A percentile compares a stretch with the other conserved stretches of the same genome.
Conservation (phyloP, 257 asterid genomes). For the Jasminum sambac region DNA sequence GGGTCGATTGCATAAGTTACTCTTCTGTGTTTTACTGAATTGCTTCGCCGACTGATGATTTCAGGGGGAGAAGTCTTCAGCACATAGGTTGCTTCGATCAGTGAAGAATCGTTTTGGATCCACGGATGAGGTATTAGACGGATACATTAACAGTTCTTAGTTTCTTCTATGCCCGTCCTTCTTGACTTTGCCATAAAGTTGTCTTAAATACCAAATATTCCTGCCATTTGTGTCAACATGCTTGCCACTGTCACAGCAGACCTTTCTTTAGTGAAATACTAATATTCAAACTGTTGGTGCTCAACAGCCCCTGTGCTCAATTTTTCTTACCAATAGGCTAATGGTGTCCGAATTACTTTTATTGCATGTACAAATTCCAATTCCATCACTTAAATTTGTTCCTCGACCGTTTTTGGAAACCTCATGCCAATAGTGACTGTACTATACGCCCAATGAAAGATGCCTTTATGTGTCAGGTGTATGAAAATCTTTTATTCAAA, state of each 20-base stretch:
- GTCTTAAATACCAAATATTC: neutral
- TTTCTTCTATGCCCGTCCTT: neutral
- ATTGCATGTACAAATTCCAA: neutral
- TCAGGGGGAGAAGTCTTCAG: conserved; percentile 88
- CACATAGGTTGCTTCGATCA: conserved; percentile 85
- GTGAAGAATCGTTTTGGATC: conserved; percentile 95
- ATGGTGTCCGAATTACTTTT: neutral
- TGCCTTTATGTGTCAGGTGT: neutral
- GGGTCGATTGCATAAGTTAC: neutral
- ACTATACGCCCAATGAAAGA: neutral
- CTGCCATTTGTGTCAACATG: neutral
- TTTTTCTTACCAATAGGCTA: too few species aligned
- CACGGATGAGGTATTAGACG: conserved; percentile 81
- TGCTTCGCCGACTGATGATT: conserved; percentile 29
- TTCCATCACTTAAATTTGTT: neutral
- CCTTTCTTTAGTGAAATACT: neutral
- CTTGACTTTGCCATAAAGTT: neutral
- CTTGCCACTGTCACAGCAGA: neutral
- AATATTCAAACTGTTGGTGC: neutral
- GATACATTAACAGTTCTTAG: conserved; percentile 12
- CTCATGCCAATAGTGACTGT: neutral
- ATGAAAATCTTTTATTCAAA: neutral
- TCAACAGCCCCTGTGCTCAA: neutral
- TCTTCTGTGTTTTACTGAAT: neutral
- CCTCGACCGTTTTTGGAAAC: neutral